A percentile compares a stretch with the other conserved stretches of the same genome.
Evolutionary conservation across 257 asterid species (phyloP).

Genomic region (Scutellaria galericulata): DNA sequence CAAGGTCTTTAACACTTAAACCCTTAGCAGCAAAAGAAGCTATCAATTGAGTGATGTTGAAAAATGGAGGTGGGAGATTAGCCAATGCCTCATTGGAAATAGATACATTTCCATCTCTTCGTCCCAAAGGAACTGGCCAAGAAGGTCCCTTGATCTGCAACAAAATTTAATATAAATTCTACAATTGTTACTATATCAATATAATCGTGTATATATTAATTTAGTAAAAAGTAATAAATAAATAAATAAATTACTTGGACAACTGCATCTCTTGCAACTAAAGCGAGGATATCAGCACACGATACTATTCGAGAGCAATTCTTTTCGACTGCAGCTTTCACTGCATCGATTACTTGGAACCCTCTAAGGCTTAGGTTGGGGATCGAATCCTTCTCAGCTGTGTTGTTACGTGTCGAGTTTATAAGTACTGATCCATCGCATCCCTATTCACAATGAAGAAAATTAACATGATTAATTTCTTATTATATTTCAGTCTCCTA

Average conservation of each 20-base stretch:
- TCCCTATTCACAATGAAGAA: slow-evolving; percentile 42
- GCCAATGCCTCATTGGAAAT: slow-evolving; percentile 46
- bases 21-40: slow-evolving; percentile 53
- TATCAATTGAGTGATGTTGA: slow-evolving; percentile 55
- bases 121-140: slow-evolving; percentile 73
- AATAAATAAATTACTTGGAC: slow-evolving; percentile 48
- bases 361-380: slow-evolving; percentile 67
- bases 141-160: slow-evolving; percentile 62
- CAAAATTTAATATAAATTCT: neutral
- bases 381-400: slow-evolving; percentile 62
- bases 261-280: slow-evolving; percentile 70
- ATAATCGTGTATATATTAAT: too few relatives aligned
- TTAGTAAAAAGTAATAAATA: too few relatives aligned
- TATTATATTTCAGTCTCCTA: too few relatives aligned
- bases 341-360: slow-evolving; percentile 67
- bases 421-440: slow-evolving; percentile 71
- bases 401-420: slow-evolving; percentile 49
- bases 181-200: too few relatives aligned
- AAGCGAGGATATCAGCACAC: slow-evolving; percentile 69
- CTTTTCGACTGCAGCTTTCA: slow-evolving; percentile 58
- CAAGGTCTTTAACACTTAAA: slow-evolving; percentile 57
- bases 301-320: slow-evolving; percentile 63
- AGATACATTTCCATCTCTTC: slow-evolving; percentile 77
- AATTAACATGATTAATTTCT: too few relatives aligned
- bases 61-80: slow-evolving; percentile 68